Evolutionary conservation across 495 filamentous ascomycete species (phyloP).

Genomic region (Aspergillus carlsbadensis): DNA sequence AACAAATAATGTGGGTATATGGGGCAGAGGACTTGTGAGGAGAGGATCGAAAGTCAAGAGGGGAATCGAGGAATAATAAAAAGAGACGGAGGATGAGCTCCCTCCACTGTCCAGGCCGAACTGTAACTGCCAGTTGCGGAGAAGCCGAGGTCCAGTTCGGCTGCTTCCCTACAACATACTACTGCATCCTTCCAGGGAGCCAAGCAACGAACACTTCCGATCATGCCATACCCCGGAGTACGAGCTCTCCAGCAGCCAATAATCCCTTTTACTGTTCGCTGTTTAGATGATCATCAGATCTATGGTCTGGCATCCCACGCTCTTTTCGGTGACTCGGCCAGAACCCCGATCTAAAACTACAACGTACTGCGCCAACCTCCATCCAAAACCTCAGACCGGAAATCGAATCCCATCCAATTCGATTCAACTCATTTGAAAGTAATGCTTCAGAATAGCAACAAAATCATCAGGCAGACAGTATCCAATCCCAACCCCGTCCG

Average conservation of each 20-base stretch:
- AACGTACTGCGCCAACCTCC: neutral
- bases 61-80: neutral
- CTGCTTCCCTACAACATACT: neutral
- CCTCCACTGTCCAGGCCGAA: conserved; percentile 1
- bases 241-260: too few relatives aligned
- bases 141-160: conserved; percentile 20
- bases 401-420: conserved; percentile 13
- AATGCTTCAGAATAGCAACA: conserved; percentile 11
- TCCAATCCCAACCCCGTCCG: conserved; percentile 2
- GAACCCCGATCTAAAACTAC: neutral
- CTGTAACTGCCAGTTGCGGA: conserved; percentile 12
- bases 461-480: neutral
- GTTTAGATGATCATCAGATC: too few relatives aligned
- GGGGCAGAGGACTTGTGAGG: neutral
- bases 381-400: conserved; percentile 8
- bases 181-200: too few relatives aligned
- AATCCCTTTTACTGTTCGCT: too few relatives aligned
- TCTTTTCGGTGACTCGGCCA: neutral
- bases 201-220: neutral
- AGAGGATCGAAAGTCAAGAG: neutral
- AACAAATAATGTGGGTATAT: neutral
- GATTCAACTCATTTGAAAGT: conserved; percentile 10
- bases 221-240: too few relatives aligned
- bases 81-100: conserved; percentile 14
- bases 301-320: neutral